These are phyloP conservation scores for Mucor racemosus DNA, from an alignment of 371 early-diverging fungal species.

Conservation along the genomic window DNA sequence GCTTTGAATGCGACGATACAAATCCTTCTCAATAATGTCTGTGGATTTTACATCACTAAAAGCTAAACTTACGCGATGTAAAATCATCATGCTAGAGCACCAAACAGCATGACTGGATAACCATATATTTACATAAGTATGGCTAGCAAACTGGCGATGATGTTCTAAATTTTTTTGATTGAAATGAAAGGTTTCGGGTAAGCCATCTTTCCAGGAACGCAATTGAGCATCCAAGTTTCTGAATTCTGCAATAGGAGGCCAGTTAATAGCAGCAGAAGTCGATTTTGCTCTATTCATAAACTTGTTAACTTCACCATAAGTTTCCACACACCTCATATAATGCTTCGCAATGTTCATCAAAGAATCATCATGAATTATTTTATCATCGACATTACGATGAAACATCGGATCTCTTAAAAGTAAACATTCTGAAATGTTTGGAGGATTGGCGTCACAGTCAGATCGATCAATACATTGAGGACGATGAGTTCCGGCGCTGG, in stretches of 20 bases:
- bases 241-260: slow-evolving; percentile 60
- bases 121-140: slow-evolving; percentile 38
- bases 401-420: slow-evolving; percentile 37
- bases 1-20: slow-evolving; percentile 31
- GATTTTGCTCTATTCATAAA: slow-evolving; percentile 56
- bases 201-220: slow-evolving; percentile 37
- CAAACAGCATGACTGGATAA: slow-evolving; percentile 45
- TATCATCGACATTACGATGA: slow-evolving; percentile 30
- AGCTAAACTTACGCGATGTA: slow-evolving; percentile 51
- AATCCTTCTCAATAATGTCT: slow-evolving; percentile 23
- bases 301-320: slow-evolving; percentile 56
- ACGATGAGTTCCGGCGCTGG: slow-evolving; percentile 59
- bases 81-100: slow-evolving; percentile 43
- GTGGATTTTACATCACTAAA: slow-evolving; percentile 34
- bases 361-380: slow-evolving; percentile 34
- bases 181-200: slow-evolving; percentile 43
- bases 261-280: slow-evolving; percentile 38
- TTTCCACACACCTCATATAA: slow-evolving; percentile 34
- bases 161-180: slow-evolving; percentile 33
- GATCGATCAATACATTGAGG: slow-evolving; percentile 61
- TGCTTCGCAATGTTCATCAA: slow-evolving; percentile 37
- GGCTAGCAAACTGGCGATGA: slow-evolving; percentile 37
- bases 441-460: slow-evolving; percentile 57
- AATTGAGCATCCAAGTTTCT: slow-evolving; percentile 52
- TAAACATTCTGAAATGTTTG: slow-evolving; percentile 54